Base-by-base conservation (phyloP, 2,329 filamentous ascomycete genomes). In the Cladosporium sp. region DNA sequence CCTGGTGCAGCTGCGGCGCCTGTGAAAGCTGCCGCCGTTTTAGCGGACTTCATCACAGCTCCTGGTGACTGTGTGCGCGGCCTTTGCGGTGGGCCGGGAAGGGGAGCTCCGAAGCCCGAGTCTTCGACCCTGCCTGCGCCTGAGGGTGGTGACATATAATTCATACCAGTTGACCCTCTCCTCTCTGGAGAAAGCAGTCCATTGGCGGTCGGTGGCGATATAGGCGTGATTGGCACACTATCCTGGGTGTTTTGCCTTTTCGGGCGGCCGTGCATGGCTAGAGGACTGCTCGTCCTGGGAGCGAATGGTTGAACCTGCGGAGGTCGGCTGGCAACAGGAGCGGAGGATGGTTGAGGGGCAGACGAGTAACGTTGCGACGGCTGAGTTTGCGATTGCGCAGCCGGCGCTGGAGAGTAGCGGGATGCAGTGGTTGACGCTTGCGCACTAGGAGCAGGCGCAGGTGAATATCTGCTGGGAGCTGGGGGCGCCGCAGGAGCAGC, bases 221-320 rank as follows among this genome's bases (percentile, higher is more conserved):
- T 66, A 7, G 61, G 56, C 30, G 57, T 44, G 7, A 44, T 45
- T 11, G 54, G 48, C 8, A 49, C 43, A 38, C 51, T 36, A 12
- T 62, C 58, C 27, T 53, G 63, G 40, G 63, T 62, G 27, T 69
- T 67, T 44, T 42, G 51, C 7, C 17, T 24, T 11, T 24, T 7
- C 13, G 49, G 49, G 11, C 49, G 36, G 27, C 49, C 49, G 30
- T 51, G 49, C 37, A 78, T 76, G 27, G 81, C 81, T 13, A 85
- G 70, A 13, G 82, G 82, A 63, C 82, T 84, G n/a, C 81, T 84
- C 6, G 80, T 84, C 50, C 82, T 74, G 15, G 82, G 82, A 37
- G 81, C 78, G 63, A 83, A 84, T 3, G 78, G 73, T 54, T 81
- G 71, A 12, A 68, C 51, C 32, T 59, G 57, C 7, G 44, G 38